Evolutionary conservation across 805 yeast genomes (phyloP), one percentile per base, ranked within the genome.

Genomic region (Starmerella bacillaris): DNA sequence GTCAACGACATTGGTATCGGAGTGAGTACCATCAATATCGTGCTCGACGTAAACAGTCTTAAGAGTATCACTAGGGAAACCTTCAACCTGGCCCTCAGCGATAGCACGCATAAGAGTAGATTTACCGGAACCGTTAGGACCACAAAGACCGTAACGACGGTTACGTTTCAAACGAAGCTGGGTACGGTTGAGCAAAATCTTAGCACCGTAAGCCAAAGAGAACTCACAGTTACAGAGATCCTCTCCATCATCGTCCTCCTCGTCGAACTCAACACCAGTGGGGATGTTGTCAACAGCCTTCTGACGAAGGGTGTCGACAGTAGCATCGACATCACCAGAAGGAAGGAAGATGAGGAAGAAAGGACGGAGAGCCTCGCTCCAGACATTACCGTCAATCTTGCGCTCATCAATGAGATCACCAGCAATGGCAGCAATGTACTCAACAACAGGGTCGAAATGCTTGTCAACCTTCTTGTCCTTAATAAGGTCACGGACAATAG

Each of bases 61-160:
- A 71, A 94, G 82, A 71, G 86, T 95, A 42, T 82, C 94, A 70
- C 84, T 95, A 69, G 98, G 98, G 94, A 89, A 89, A 64, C 96
- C 96, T 62, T 89, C 96, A 59, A 89, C 96, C 72, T 80, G 93
- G 64, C 93, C 93, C 69, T 82, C 80, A 51, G 93, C 93, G 64
- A 80, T 74, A 53, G 93, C 92, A 70, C 92, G 77, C 92, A 89
- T 84, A 63, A 84, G 74, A 51, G 96, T 86, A 50, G 96, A 86
- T 68, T 86, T 86, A 78, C 96, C 96, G 61, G 96, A 94, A 80
- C 96, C 96, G 70, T 84, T 84, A 61, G 96, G 95, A 69, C 96
- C 96, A 71, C 89, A 78, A 19, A 48, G 68, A 86, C 98, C 98
- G 65, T 89, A 89, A 72, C 98, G 80, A 71, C 95, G 84, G 69